These are phyloP conservation scores for Termitomyces sp. DNA, from an alignment of 768 basidiomycete genomes.

Conservation along the genomic window DNA sequence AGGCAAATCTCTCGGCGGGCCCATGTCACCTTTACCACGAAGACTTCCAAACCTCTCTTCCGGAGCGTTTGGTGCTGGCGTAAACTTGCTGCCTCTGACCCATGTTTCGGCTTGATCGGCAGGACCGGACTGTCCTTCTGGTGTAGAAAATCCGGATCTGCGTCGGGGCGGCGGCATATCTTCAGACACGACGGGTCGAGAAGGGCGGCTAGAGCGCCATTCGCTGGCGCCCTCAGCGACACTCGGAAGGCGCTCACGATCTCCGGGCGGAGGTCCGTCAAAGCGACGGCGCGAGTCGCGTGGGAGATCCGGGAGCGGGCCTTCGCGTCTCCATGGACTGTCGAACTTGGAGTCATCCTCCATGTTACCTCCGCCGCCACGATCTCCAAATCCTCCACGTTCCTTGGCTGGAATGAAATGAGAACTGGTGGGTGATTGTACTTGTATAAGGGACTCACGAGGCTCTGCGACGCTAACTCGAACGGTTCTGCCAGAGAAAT, in stretches of 20 bases:
- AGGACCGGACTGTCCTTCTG: constrained; percentile 36
- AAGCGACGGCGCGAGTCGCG: constrained; percentile 63
- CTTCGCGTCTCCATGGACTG: constrained; percentile 81
- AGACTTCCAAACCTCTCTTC: constrained; percentile 42
- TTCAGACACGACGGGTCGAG: constrained; percentile 37
- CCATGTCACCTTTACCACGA: constrained; percentile 50
- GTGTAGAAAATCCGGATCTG: constrained; percentile 50
- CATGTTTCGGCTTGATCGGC: constrained; percentile 82
- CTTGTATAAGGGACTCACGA: constrained; percentile 51
- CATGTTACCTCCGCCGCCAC: constrained; percentile 24
- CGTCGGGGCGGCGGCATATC: constrained; percentile 46
- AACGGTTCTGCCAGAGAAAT: constrained; percentile 72
- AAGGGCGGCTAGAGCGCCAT: constrained; percentile 63
- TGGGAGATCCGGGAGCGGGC: constrained; percentile 72
- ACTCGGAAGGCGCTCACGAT: constrained; percentile 33
- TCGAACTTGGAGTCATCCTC: constrained; percentile 83
- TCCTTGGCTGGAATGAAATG: constrained; percentile 61
- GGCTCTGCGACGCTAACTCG: constrained; percentile 95
- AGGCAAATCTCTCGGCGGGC: constrained; percentile 39
- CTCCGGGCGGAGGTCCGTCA: constrained; percentile 47
- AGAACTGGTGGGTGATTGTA: constrained; percentile 4
- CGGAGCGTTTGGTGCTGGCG: constrained; percentile 40
- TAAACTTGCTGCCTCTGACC: constrained; percentile 73
- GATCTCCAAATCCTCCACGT: constrained; percentile 45
- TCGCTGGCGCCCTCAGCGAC: constrained; percentile 60